These are phyloP conservation scores for Peronospora farinosa DNA, from an alignment of 352 stramenopile genomes.

Conservation along the genomic window DNA sequence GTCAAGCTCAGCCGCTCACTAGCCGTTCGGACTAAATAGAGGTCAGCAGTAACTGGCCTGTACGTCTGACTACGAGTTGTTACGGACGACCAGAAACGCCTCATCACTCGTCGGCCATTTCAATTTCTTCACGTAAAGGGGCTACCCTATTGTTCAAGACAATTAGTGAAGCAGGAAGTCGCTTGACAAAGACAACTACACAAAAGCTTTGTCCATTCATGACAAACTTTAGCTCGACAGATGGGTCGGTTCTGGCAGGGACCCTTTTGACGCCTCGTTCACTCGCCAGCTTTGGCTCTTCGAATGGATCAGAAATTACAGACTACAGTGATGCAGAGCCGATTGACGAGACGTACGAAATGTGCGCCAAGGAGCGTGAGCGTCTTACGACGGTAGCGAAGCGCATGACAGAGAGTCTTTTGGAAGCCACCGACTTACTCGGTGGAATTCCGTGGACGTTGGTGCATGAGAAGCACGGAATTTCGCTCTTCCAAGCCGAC, in stretches of 20 bases:
- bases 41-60: constrained; percentile 6
- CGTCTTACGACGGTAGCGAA: constrained; percentile 68
- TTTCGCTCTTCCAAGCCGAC: constrained; percentile 77
- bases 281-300: constrained; percentile 18
- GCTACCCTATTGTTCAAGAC: neutral
- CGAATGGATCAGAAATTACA: constrained; percentile 18
- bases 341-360: constrained; percentile 8
- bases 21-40: constrained; percentile 26
- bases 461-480: constrained; percentile 77
- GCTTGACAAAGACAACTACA: constrained; percentile 9
- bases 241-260: constrained; percentile 8
- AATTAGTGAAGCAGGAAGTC: constrained; percentile 1
- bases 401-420: constrained; percentile 72
- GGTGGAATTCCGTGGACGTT: constrained; percentile 64
- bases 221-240: constrained; percentile 20
- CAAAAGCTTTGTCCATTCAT: constrained; percentile 2
- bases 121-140: constrained; percentile 3
- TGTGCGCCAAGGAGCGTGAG: constrained; percentile 57
- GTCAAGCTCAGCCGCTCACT: constrained; percentile 7
- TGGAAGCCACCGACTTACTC: constrained; percentile 69
- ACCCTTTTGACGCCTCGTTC: constrained; percentile 18
- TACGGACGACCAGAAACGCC: constrained; percentile 23
- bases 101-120: constrained; percentile 14
- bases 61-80: constrained; percentile 13
- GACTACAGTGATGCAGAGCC: constrained; percentile 15